Base-by-base conservation (phyloP, 768 basidiomycete species). In the Mrakia frigida region DNA sequence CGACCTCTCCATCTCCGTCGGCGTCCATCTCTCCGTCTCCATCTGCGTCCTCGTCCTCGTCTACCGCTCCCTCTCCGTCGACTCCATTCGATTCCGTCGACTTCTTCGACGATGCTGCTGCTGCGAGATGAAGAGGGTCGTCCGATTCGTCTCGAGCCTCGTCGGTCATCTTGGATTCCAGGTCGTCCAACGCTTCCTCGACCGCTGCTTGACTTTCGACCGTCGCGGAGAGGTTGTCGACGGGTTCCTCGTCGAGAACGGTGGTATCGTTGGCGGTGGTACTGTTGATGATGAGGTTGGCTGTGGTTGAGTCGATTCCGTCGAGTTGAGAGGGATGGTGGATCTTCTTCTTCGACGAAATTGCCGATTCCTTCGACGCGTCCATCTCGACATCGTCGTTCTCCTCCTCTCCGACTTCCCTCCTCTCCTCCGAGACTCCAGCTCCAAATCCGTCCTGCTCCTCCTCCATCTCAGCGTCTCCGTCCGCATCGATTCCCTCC, bases 381-480 rank as follows among this genome's bases (percentile, higher is more conserved):
- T 67, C 67, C 63, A 18, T 37, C 46, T 53, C 74, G 14, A 39
- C n/a, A 14, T 52, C 50, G 11, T n/a, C n/a, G n/a, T n/a, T n/a
- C n/a, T 50, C 46, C 46, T 50, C 46, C 16, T 63, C 43, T 60
- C 70, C 53, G 56, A 68, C 37, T 71, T 74, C 61, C 59, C 73
- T 9, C 73, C 79, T 7, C 68, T 53, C 21, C 72, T 70, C 5
- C 74, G 70, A 72, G 13, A 72, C 70, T 50, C 70, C 70, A 9
- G 46, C 52, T 5, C 68, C 74, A n/a, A 60, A 37, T 72, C 86
- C 86, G 2, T 37, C 43, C 50, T 75, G 65, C 33, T 70, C 65
- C 52, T 28, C 79, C 10, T 81, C 81, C 59, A 77, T 79, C 16
- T 77, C 75, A 7, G 90, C 84, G 31, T 88, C 89, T 25, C 56